Conservation (phyloP, 2,329 filamentous ascomycete genomes). For the Fusarium nygamai region DNA sequence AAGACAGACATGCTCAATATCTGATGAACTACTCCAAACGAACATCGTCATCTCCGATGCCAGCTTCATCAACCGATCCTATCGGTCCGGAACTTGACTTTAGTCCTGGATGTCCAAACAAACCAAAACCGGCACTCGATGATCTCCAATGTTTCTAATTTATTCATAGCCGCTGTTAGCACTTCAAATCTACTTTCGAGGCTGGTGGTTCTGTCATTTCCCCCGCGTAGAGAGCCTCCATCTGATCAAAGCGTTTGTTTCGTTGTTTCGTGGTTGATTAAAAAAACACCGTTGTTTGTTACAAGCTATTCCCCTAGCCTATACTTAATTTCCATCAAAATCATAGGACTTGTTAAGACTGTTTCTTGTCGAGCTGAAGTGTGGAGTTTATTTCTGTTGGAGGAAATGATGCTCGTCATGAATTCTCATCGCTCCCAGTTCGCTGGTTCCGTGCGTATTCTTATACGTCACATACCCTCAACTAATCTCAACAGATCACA, state of each 20-base stretch:
- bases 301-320: background rate
- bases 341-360: background rate
- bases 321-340: background rate
- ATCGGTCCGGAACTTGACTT: slow-evolving; percentile 2
- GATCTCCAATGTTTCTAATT: background rate
- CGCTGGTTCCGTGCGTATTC: background rate
- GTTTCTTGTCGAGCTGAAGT: background rate
- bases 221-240: background rate
- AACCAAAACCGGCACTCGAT: background rate
- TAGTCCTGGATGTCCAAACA: background rate
- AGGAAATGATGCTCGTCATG: background rate
- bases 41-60: slow-evolving; percentile 3
- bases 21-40: background rate
- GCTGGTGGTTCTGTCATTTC: background rate
- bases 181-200: slow-evolving; percentile 6
- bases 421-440: background rate
- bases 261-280: slow-evolving; percentile 8
- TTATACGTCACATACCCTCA: background rate
- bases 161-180: background rate
- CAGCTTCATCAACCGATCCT: slow-evolving; percentile 3
- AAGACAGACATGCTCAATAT: background rate
- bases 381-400: background rate
- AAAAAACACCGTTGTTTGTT: background rate
- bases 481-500: background rate
- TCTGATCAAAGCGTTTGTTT: slow-evolving; percentile 29